These are phyloP conservation scores for Pythium plurisporium DNA, from an alignment of 352 stramenopile species.

Conservation along the genomic window DNA sequence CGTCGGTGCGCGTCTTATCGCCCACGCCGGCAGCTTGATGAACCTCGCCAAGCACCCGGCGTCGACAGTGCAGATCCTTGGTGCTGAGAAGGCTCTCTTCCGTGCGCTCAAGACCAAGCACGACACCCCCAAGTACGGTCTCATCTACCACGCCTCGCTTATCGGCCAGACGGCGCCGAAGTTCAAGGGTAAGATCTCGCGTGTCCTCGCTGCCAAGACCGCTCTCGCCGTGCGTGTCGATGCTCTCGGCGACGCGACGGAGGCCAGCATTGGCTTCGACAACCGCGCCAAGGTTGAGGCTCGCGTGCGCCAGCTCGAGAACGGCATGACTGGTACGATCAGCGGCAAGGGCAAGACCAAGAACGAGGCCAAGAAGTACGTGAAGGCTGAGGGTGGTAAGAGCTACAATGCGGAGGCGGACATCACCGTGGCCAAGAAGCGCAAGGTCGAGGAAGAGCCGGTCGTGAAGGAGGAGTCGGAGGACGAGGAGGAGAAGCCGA, in stretches of 20 bases:
- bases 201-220: slow-evolving; percentile 98
- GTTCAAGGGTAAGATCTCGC: slow-evolving; percentile 99
- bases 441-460: slow-evolving; percentile 57
- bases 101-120: slow-evolving; percentile 99
- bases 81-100: slow-evolving; percentile 99
- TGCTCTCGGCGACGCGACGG: slow-evolving; percentile 95
- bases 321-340: slow-evolving; percentile 80
- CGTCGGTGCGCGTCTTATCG: slow-evolving; percentile 98
- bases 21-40: slow-evolving; percentile 98
- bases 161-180: slow-evolving; percentile 99
- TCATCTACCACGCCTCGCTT: slow-evolving; percentile 99
- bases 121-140: slow-evolving; percentile 99
- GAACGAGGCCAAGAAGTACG: slow-evolving; percentile 89
- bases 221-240: slow-evolving; percentile 99
- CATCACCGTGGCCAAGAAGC: slow-evolving; percentile 93
- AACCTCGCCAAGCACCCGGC: slow-evolving; percentile 99
- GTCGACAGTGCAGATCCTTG: slow-evolving; percentile 98
- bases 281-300: slow-evolving; percentile 98
- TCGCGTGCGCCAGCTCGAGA: slow-evolving; percentile 96
- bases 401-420: slow-evolving; percentile 95
- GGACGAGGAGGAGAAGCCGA: slow-evolving; percentile 42
- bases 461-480: slow-evolving; percentile 49
- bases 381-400: slow-evolving; percentile 70
- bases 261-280: slow-evolving; percentile 96
- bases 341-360: slow-evolving; percentile 90